Base-by-base conservation (phyloP, 208 protist genomes). In the Trypanosoma boissoni region DNA sequence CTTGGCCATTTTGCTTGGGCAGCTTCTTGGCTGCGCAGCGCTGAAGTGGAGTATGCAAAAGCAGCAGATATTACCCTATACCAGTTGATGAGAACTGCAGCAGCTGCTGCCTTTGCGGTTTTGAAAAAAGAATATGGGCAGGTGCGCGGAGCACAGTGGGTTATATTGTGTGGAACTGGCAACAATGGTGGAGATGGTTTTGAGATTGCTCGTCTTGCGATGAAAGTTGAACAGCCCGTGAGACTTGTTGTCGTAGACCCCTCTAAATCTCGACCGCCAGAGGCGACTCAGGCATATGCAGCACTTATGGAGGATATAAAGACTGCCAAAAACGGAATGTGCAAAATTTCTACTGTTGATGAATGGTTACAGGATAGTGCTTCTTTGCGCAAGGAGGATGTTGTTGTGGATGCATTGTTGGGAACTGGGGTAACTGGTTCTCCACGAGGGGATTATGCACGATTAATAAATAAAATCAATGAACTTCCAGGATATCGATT, bases 171-270 rank as follows among this genome's bases (percentile, higher is more conserved):
- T 32, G 88, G 88, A n/a, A 54, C 78, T 1, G 88, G 88, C 32
- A 94, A 94, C 68, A 94, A 94, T 58, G 88, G 88, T 14, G 88
- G 88, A 7, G 88, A 94, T 68, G 88, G 81, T 12, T 91, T 85
- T 74, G 82, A 86, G 27, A 76, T 94, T 27, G 88, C 88, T 0
- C 73, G 74, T 0, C 76, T 76, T 49, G 80, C 81, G 36, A 64
- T 66, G 2, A 39, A 42, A n/a, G 64, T 31, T 0, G 72, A 70
- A 18, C 63, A 45, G 39, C 0, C 4, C 3, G 88, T 94, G 32
- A 89, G 76, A 39, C 83, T 94, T 61, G 43, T 82, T 21, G 68
- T 55, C 6, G 79, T 91, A 65, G 76, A 75, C 20, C 64, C 58
- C 41, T 69, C 20, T 23, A 80, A 85, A 21, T 52, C 78, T 16